Percentiles rank a stretch among this genome's conserved stretches.
These are phyloP conservation scores for Anthracocystis setariae DNA, from an alignment of 1,284 basidiomycete genomes.

Conservation along the genomic window DNA sequence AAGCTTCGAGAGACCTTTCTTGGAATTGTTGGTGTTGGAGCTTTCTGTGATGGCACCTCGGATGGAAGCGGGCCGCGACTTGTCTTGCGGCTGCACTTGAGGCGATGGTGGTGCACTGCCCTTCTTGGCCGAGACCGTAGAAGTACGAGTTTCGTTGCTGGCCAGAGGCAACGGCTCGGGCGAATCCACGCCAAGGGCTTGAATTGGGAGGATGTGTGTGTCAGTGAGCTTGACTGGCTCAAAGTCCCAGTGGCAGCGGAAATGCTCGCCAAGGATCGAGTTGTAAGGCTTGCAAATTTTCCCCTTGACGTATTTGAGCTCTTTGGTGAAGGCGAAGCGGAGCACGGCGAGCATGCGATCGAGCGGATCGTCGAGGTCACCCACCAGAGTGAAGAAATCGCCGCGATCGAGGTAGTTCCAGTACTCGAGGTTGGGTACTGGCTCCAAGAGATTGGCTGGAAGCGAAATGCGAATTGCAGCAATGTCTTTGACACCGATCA, in stretches of 20 bases:
- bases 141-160: constrained; percentile 19
- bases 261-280: constrained; percentile 64
- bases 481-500: constrained; percentile 66
- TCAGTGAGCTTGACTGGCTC: constrained; percentile 42
- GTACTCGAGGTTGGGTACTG: constrained; percentile 66
- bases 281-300: constrained; percentile 92
- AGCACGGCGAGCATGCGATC: constrained; percentile 91
- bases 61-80: constrained; percentile 39
- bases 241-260: constrained; percentile 66
- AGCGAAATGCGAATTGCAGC: constrained; percentile 65
- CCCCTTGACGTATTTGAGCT: constrained; percentile 87
- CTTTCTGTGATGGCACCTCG: constrained; percentile 26
- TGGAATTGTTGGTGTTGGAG: constrained; percentile 22
- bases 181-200: constrained; percentile 24
- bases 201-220: constrained; percentile 49
- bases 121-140: constrained; percentile 32
- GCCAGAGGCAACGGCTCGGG: constrained; percentile 40
- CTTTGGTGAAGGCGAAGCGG: constrained; percentile 87
- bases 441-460: constrained; percentile 65
- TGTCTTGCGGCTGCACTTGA: constrained; percentile 35
- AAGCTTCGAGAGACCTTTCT: constrained; percentile 48
- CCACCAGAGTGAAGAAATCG: constrained; percentile 84
- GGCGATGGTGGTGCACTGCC: constrained; percentile 39
- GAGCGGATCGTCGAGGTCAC: constrained; percentile 87
- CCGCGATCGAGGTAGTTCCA: constrained; percentile 88